Base-by-base conservation (phyloP, 805 yeast genomes). In the Lipomyces anomalus region DNA sequence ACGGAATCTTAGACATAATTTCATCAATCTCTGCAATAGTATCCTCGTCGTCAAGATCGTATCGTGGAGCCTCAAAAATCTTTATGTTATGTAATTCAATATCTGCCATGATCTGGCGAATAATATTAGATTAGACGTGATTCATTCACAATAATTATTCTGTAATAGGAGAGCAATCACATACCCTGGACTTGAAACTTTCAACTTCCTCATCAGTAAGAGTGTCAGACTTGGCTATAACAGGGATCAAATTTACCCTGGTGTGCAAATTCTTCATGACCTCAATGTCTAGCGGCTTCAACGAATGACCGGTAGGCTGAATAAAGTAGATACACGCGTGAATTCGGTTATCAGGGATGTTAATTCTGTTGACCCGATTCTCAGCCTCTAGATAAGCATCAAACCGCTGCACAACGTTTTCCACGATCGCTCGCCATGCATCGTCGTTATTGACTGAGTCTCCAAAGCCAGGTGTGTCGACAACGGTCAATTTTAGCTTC, bases 241-340 rank as follows among this genome's bases (percentile, higher is more conserved):
- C 78, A 38, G 98, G 98, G 52, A 92, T 85, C 66, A 92, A 75
- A 65, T 92, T 92, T 51, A 89, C 96, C 66, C 87, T 88, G 61
- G 82, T 81, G 69, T 87, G 95, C 52, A 92, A 78, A 63, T 79
- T 78, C 62, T 82, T 81, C 86, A 92, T 85, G 57, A 89, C 84
- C 55, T 77, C 81, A 57, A 92, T 79, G 66, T 92, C 98, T 60
- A 92, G 73, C 17, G 96, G 81, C 64, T 82, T 84, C 64, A 92
- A 75, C 35, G 85, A 79, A 68, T 92, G 98, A 50, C 96, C 97
- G 22, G 97, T 89, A 57, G 98, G 98, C 68, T 90, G 96, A 60
- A 92, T 84, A 60, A 92, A 90, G 68, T 89, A 92, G 53, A 92
- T 69, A 63, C 88, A 79, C 28, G 96, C 97, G 66, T 92, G 98